These are phyloP conservation scores for Nigrospora sphaerica DNA, from an alignment of 2,329 filamentous ascomycete genomes.

Conservation along the genomic window DNA sequence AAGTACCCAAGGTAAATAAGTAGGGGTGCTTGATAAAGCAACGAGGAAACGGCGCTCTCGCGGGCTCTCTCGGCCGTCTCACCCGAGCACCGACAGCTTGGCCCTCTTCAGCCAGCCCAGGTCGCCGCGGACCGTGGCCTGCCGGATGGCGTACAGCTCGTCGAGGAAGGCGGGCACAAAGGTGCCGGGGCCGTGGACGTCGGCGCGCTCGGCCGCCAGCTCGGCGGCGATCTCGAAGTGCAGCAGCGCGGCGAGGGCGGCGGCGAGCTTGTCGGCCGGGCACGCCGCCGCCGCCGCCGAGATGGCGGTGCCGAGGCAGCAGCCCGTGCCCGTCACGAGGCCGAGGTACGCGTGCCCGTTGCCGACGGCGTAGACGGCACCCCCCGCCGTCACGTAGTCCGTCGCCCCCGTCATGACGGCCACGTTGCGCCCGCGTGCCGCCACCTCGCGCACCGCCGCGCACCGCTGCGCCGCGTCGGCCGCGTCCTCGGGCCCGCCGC, in stretches of 20 bases:
- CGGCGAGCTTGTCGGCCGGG: slow-evolving; percentile 58
- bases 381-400: slow-evolving; percentile 74
- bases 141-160: slow-evolving; percentile 47
- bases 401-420: slow-evolving; percentile 75
- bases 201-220: slow-evolving; percentile 52
- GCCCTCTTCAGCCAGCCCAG: slow-evolving; percentile 44
- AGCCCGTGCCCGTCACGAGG: slow-evolving; percentile 73
- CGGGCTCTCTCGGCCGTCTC: too few species aligned
- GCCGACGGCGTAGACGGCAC: slow-evolving; percentile 55
- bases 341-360: slow-evolving; percentile 73
- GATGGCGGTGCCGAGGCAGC: slow-evolving; percentile 75
- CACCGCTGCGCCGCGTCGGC: slow-evolving; percentile 45
- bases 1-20: too few species aligned
- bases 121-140: slow-evolving; percentile 39
- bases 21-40: too few species aligned
- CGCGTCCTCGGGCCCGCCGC: slow-evolving; percentile 43
- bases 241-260: slow-evolving; percentile 64
- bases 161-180: slow-evolving; percentile 86
- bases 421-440: slow-evolving; percentile 60
- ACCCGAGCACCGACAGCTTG: slow-evolving; percentile 33
- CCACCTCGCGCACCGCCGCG: slow-evolving; percentile 57
- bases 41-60: too few species aligned
- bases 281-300: slow-evolving; percentile 66
- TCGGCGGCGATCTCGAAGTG: slow-evolving; percentile 74
- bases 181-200: slow-evolving; percentile 73